These are phyloP conservation scores for Casuarina equisetifolia DNA, from an alignment of 306 rosid genomes.

Conservation along the genomic window DNA sequence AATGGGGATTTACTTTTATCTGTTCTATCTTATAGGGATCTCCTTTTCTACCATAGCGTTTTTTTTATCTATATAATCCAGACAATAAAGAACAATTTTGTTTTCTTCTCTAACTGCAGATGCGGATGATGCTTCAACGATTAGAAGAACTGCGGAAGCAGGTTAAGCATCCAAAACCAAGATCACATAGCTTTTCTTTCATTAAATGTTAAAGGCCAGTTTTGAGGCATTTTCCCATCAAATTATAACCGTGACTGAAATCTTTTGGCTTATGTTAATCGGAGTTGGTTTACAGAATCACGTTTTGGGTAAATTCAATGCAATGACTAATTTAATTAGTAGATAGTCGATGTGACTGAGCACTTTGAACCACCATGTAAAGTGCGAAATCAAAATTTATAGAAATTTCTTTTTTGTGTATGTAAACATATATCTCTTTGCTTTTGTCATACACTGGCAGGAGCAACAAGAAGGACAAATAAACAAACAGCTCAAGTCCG, in stretches of 20 bases:
- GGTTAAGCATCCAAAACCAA: constrained; percentile 33
- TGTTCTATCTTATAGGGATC: background rate
- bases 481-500: constrained; percentile 49
- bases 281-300: background rate
- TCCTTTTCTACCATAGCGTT: background rate
- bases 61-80: background rate
- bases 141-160: constrained; percentile 51
- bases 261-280: too few relatives aligned
- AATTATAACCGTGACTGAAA: too few relatives aligned
- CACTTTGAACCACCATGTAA: background rate
- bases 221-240: background rate
- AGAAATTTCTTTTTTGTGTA: background rate
- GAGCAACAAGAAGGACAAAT: constrained; percentile 46
- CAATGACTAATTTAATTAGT: too few relatives aligned
- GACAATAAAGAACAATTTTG: background rate
- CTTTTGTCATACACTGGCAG: constrained; percentile 31
- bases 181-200: background rate
- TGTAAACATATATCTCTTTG: background rate
- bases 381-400: background rate
- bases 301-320: background rate
- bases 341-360: too few relatives aligned
- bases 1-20: background rate
- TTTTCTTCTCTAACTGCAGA: constrained; percentile 37
- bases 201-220: background rate
- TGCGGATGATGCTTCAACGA: constrained; percentile 41